Conservation (phyloP, 2,329 filamentous ascomycete species). For the Ascochyta rabiei region DNA sequence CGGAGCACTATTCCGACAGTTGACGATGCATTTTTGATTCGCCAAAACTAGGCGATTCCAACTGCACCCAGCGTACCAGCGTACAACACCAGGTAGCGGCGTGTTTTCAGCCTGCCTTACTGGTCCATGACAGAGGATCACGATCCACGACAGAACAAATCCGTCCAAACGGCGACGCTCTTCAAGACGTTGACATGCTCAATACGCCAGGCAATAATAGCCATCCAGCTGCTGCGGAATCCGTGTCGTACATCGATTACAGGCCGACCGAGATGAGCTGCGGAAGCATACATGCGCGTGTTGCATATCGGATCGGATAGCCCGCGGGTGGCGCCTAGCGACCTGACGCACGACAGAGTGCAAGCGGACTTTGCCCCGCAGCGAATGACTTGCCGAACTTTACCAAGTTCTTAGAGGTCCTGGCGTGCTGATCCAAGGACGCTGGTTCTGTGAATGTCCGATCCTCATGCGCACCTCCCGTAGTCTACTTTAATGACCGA, state of each 20-base stretch:
- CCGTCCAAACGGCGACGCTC: neutral
- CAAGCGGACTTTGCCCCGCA: conserved; percentile 23
- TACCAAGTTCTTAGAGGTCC: conserved; percentile 1
- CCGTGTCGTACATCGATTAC: neutral
- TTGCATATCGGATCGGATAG: neutral
- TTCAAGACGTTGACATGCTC: neutral
- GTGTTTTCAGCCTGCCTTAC: neutral
- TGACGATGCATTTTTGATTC: conserved; percentile 4
- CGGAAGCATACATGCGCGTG: conserved; percentile 8
- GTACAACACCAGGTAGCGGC: conserved; percentile 1
- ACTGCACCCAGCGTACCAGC: neutral
- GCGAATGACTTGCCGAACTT: conserved; percentile 21
- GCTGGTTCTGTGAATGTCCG: neutral
- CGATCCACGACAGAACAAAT: neutral
- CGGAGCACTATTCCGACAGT: conserved; percentile 3
- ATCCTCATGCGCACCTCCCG: neutral
- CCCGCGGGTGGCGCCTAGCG: conserved; percentile 8
- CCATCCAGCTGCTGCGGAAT: neutral
- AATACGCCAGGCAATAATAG: neutral
- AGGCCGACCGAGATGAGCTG: neutral
- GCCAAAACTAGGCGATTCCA: neutral
- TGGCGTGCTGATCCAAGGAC: conserved; percentile 1
- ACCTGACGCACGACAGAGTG: conserved; percentile 12
- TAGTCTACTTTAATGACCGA: neutral
- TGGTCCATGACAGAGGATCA: neutral